Evolutionary conservation across 345 rosid species (phyloP), one percentile per base, ranked within the genome.

Genomic region (Pistacia vera): DNA sequence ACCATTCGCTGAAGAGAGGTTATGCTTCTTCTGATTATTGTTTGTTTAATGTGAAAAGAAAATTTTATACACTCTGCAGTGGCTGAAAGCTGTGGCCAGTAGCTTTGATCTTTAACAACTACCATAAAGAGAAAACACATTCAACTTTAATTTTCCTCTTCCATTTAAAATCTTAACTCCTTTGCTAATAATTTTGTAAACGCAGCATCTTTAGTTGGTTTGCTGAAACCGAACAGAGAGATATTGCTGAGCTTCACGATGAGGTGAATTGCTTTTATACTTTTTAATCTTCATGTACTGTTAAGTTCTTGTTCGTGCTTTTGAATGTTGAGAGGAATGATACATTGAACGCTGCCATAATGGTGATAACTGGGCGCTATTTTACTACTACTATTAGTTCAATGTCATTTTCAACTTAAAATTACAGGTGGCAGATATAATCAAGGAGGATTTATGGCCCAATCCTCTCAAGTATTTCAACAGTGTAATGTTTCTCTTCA

Each of bases 401-500:
- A 25, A 25, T 25, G 25, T 25, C 25, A 25, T 22, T 28, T 48
- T 48, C 64, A 36, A 46, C 46, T 68, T 75, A 44, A 66, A 56
- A 54, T 30, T 81, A 61, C 87, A 84, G 87, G 62, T 82, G 66
- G 87, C 87, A 5, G 87, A 84, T 22, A 74, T 82, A 20, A 79
- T 84, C 48, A 84, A 84, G 77, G 85, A 84, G 62, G 85, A 84
- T 57, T 62, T 84, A 35, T 79, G 87, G 87, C 81, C 85, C 62
- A 84, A 84, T 82, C 87, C 87, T 28, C 81, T 84, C 62, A 66
- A 80, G 17, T 84, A 82, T 59, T 84, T 84, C 63, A 77, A 66
- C 77, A 82, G 35, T 74, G 76, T 62, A 62, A 84, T 54, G 8
- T 56, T 30, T 70, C 41, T 14, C 62, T 11, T 60, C n/a, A 20